Percentiles rank a stretch among this genome's conserved stretches.
These are phyloP conservation scores for Porphyra umbilicalis DNA, from an alignment of 31 red algal species.

Conservation along the genomic window DNA sequence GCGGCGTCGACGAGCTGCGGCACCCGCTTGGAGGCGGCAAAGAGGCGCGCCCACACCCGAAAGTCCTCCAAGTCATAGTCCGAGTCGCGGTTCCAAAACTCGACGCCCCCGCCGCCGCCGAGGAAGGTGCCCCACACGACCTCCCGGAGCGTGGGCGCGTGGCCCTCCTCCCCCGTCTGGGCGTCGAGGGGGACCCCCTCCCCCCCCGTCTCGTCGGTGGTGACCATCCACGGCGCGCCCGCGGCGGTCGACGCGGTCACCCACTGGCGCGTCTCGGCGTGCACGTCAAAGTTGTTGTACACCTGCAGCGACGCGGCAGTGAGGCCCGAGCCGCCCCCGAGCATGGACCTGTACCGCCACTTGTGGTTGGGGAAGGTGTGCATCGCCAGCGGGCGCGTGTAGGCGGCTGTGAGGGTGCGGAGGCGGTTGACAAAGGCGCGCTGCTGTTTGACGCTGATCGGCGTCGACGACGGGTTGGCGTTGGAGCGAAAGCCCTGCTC, in stretches of 20 bases:
- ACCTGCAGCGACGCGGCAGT: conserved; percentile 21
- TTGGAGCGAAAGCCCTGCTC: conserved; percentile 26
- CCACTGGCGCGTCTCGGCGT: conserved; percentile 31
- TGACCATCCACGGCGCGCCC: conserved; percentile 48
- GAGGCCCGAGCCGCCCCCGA: conserved; percentile 19
- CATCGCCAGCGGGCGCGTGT: conserved; percentile 35
- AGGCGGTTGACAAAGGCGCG: conserved; percentile 20
- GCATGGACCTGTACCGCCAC: conserved; percentile 26
- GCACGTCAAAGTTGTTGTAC: conserved; percentile 17
- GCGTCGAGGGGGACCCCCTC: conserved; percentile 1
- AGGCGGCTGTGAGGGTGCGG: conserved; percentile 16
- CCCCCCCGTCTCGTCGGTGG: conserved; percentile 31
- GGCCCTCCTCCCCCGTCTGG: conserved; percentile 1
- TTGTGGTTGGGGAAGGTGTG: conserved; percentile 46
- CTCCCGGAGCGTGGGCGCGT: not conserved
- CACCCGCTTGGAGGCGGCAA: not conserved
- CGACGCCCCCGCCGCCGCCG: conserved; percentile 43
- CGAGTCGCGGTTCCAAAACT: conserved; percentile 22
- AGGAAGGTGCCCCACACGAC: conserved; percentile 39
- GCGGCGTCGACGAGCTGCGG: not conserved
- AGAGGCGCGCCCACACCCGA: conserved; percentile 6
- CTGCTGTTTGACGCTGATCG: conserved; percentile 16
- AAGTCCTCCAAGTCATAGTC: conserved; percentile 42
- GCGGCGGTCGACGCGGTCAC: conserved; percentile 12
- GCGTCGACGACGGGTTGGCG: not conserved